A percentile compares a stretch with the other conserved stretches of the same genome.
Evolutionary conservation across 805 yeast species (phyloP).

Genomic region (Kodamaea neixiangensis): DNA sequence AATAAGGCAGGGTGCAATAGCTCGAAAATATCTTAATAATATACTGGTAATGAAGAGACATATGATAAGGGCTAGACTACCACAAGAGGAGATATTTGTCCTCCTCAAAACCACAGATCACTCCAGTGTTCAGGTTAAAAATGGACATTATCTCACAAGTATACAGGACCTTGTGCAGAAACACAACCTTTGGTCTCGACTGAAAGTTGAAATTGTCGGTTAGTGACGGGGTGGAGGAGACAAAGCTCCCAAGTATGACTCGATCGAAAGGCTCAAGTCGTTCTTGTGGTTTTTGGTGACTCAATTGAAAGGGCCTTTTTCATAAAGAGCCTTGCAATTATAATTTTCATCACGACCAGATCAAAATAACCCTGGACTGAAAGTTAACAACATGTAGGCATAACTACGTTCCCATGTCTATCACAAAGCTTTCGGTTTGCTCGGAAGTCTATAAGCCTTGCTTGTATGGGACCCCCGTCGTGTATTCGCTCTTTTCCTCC

Average conservation of each 20-base stretch:
- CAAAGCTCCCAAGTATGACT: no score
- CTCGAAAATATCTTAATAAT: not conserved
- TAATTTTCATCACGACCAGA: no score
- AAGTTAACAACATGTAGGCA: not conserved
- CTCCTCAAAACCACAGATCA: not conserved
- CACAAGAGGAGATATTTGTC: not conserved
- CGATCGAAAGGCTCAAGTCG: no score
- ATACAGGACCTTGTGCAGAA: not conserved
- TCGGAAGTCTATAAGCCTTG: not conserved
- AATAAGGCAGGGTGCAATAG: not conserved
- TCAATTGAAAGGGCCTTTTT: no score
- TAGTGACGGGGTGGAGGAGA: not conserved
- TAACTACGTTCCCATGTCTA: no score
- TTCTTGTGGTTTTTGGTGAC: no score
- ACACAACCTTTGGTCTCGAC: not conserved
- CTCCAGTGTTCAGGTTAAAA: no score
- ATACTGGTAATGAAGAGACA: not conserved
- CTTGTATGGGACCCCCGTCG: not conserved
- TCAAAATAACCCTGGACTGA: no score
- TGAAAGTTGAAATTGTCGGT: not conserved
- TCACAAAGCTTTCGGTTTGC: not conserved
- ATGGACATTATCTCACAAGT: not conserved
- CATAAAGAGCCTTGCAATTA: no score
- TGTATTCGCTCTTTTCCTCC: no score
- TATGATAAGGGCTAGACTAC: no score